These are phyloP conservation scores for Ophioceras dolichostomum DNA, from an alignment of 2,329 filamentous ascomycete species.

Conservation along the genomic window DNA sequence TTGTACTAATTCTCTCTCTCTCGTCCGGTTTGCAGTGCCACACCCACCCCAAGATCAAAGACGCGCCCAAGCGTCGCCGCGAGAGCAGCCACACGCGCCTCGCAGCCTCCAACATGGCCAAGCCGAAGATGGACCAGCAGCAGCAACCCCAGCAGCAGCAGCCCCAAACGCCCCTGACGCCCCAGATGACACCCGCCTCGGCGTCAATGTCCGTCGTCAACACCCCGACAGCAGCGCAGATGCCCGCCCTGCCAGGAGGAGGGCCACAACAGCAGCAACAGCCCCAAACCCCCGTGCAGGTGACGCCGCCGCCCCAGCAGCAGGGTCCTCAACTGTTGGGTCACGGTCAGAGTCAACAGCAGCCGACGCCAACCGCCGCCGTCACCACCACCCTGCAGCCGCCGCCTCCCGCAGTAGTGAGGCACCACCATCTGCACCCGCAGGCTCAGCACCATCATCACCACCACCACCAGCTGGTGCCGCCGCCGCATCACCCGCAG, in stretches of 20 bases:
- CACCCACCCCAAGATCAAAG: slow-evolving; percentile 59
- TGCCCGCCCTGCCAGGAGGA: too few relatives aligned
- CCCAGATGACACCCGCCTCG: slow-evolving; percentile 26
- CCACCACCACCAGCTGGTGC: slow-evolving; percentile 8
- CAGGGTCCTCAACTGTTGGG: slow-evolving; percentile 13
- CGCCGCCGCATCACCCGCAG: slow-evolving; percentile 9
- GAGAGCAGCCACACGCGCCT: slow-evolving; percentile 43
- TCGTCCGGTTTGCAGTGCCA: slow-evolving; percentile 49
- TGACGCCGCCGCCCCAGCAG: slow-evolving; percentile 13
- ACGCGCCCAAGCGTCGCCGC: slow-evolving; percentile 54
- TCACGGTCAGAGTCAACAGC: too few relatives aligned
- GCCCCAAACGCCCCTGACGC: slow-evolving; percentile 22
- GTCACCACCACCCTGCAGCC: slow-evolving; percentile 1
- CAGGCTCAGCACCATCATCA: too few relatives aligned
- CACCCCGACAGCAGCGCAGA: slow-evolving; percentile 23
- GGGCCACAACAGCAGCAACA: too few relatives aligned
- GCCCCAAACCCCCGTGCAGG: too few relatives aligned
- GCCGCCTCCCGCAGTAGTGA: neutral
- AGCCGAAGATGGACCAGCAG: slow-evolving; percentile 30
- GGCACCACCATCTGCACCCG: slow-evolving; percentile 4
- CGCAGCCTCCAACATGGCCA: slow-evolving; percentile 29
- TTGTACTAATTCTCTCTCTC: too few relatives aligned
- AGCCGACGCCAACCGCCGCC: too few relatives aligned
- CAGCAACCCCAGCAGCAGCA: slow-evolving; percentile 16
- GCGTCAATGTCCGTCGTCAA: slow-evolving; percentile 16